A percentile compares a stretch with the other conserved stretches of the same genome.
Conservation (phyloP, 139 green algal species). For the Chlorella vulgaris region DNA sequence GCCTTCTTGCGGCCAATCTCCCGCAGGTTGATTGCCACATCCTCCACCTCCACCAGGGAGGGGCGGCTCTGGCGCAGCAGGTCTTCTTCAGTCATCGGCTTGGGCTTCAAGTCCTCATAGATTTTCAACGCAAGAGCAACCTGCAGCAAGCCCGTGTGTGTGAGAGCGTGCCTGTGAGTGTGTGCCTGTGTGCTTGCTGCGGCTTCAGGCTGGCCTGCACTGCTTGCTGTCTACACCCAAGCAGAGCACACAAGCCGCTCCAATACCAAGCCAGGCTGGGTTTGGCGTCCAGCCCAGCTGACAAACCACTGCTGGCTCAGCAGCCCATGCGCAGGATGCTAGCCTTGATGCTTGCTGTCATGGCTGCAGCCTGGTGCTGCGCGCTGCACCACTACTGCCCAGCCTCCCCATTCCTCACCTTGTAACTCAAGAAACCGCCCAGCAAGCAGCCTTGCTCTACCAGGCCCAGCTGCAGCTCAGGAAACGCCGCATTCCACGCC, state of each 20-base stretch:
- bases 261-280: background rate
- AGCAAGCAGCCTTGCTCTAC: constrained; percentile 62
- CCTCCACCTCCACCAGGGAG: constrained; percentile 26
- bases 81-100: constrained; percentile 44
- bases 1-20: constrained; percentile 2
- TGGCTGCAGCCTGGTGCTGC: too few species aligned
- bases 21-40: constrained; percentile 23
- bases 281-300: too few species aligned
- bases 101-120: constrained; percentile 62
- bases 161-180: background rate
- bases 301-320: too few species aligned
- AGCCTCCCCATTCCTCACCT: too few species aligned
- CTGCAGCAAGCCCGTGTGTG: background rate
- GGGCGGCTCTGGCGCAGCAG: constrained; percentile 23
- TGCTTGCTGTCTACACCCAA: background rate
- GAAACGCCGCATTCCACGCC: constrained; percentile 27
- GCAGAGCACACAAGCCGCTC: background rate
- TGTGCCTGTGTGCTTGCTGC: background rate
- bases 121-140: constrained; percentile 65
- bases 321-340: too few species aligned
- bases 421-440: constrained; percentile 70
- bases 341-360: too few species aligned
- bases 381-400: too few species aligned
- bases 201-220: too few species aligned
- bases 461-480: constrained; percentile 17